Evolutionary conservation across 2,329 filamentous ascomycete species (phyloP), one percentile per base, ranked within the genome.

Genomic region (Ramichloridium luteum): DNA sequence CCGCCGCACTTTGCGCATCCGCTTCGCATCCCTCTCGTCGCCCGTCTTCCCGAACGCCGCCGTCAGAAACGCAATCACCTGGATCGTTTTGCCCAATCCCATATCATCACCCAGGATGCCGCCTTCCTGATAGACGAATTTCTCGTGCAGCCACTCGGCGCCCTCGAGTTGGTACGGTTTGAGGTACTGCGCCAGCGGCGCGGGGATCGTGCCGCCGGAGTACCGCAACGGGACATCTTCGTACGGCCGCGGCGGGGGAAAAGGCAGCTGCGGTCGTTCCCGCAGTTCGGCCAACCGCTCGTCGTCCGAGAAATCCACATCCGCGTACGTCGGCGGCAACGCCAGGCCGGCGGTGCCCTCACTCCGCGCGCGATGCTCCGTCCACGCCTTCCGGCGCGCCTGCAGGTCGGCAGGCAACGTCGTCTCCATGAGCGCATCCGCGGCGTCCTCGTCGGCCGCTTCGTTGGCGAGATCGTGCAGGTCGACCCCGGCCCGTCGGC

Each of bases 71-170:
- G 86, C 81, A 35, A 85, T 90, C 15, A 98, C 83, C 55, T 98
- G 90, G 2, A 98, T 83, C 0, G 90, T 98, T 58, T 98, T 98
- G 1, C 90, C 90, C 17, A 98, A 59, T 13, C 90, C 90, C 90
- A 98, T 98, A 49, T 98, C 90, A 51, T 98, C 90, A 3, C 88
- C 86, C 0, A 98, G 67, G 13, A 98, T 81, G 2, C 81, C 84
- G 1, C 90, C 90, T 45, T 78, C 79, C 50, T 98, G 90, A 43
- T 83, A 88, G 3, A 94, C 79, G 51, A 96, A 96, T 13, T 82
- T 70, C 37, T 82, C 72, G 52, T 96, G 86, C 5, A 98, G 65
- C 48, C 94, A 96, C 17, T 72, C 68, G 10, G 80, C 82, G 4
- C 90, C 90, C 16, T 80, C 71, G 2, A 96, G 67, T 54, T 98